Evolutionary conservation across 768 basidiomycete genomes (phyloP), one percentile per base, ranked within the genome.

Genomic region (Porphyrellus cyaneotinctus): DNA sequence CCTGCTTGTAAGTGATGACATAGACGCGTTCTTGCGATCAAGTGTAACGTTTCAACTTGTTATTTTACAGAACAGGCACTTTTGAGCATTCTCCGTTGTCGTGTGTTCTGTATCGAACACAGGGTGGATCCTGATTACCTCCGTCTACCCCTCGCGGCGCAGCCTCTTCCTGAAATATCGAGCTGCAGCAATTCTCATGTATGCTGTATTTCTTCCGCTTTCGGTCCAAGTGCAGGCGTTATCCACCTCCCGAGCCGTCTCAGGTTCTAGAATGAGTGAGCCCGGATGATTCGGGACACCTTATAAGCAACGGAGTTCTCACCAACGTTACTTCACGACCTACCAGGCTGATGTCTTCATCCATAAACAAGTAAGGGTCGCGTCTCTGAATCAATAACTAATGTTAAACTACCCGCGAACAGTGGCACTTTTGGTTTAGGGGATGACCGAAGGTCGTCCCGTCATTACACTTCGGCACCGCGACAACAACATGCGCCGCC

Each of bases 151-250:
- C 44, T 17, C 35, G 39, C 53, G 28, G 51, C 51, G 56, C 53
- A 36, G 12, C 23, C 6, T 32, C 42, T 38, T 31, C 26, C 39
- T 31, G 28, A 49, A 13, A 15, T 32, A 23, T 42, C 35, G 20
- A 14, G 1, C 3, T 39, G 41, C 37, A 35, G 44, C 10, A 22
- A 30, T 44, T 36, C 43, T 24, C 36, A n/a, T n/a, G 33, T 28
- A 49, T 65, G 57, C 62, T 65, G 62, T 64, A 65, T 57, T 15
- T 6, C 35, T 22, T 12, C 11, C 20, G 18, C 9, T 22, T 49
- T 42, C 43, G 28, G 42, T 28, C 22, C 41, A 42, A 43, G 47
- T 15, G 3, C n/a, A 36, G 53, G 54, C 12, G 36, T 54, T 12
- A 23, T 51, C 24, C 28, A 43, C 11, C n/a, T 36, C 5, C 61